Base-by-base conservation (phyloP, 2,329 filamentous ascomycete genomes). In the Ophiostoma ulmi region DNA sequence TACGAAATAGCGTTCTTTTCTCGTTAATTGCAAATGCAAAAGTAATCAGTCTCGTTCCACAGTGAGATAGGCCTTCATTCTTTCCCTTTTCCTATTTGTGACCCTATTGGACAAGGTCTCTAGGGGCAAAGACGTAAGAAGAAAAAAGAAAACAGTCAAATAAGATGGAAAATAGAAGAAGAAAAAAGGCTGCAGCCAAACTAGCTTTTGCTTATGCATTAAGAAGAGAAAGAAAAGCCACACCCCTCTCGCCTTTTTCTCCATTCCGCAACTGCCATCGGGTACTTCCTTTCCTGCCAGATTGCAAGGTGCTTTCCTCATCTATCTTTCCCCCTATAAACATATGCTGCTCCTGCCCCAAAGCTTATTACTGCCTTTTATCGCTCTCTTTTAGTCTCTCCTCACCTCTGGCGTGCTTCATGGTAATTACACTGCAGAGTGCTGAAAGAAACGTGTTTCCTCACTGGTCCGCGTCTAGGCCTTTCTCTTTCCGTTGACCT, bases 61-160 rank as follows among this genome's bases (percentile, higher is more conserved):
- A 22, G 63, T 39, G 36, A 65, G 63, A 41, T 64, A 64, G 61
- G 61, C 61, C 58, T 26, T 65, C 36, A 36, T 65, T 39, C 63
- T 20, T 65, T 35, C 22, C 14, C 63, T 20, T 65, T 35, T 39
- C 14, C 36, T 39, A 11, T 10, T 36, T 3, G 35, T 14, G 20
- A 39, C n/a, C 63, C 36, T 39, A 65, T 65, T 65, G 63, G 63
- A 39, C 36, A 36, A 22, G 14, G 17, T 11, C 5, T 5, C 38
- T 65, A 39, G 63, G 63, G 36, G 63, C 63, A 39, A 39, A 65
- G 63, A 65, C 63, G 63, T 41, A 65, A 65, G 20, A 22, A 65
- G 63, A 65, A 65, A 41, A 65, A 65, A 65, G 63, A 65, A 65
- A 65, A 65, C 63, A 65, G 17, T n/a, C 35, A 39, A 65, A 22